Evolutionary conservation across 331 rosid genomes (phyloP).

Genomic region (Erythrophleum ivorense): DNA sequence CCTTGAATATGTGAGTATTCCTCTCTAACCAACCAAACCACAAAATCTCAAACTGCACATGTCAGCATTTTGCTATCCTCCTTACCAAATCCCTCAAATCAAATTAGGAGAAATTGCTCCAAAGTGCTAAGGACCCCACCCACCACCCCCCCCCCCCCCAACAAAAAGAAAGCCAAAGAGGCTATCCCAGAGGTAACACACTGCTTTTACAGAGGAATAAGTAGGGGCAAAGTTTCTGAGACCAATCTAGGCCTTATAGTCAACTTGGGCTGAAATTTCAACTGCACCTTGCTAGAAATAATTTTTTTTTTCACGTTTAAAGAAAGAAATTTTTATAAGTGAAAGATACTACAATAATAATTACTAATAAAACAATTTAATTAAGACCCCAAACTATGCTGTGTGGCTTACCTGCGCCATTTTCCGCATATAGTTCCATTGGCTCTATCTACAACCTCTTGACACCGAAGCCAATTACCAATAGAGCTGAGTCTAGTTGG

Average conservation of each 20-base stretch:
- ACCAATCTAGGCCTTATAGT: not conserved
- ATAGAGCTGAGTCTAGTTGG: constrained; percentile 53
- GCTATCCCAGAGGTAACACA: not conserved
- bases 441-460: constrained; percentile 54
- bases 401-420: constrained; percentile 82
- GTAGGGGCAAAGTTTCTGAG: not conserved
- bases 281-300: constrained; percentile 27
- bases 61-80: not conserved
- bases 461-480: constrained; percentile 95
- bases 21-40: not conserved
- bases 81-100: not conserved
- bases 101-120: not conserved
- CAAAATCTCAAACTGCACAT: not conserved
- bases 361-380: constrained; percentile 14
- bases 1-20: not conserved
- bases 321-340: constrained; percentile 11
- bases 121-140: not conserved
- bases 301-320: not conserved
- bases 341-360: constrained; percentile 23
- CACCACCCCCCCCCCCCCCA: too few species aligned
- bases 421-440: constrained; percentile 77
- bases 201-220: not conserved
- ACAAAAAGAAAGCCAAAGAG: not conserved
- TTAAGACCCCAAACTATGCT: constrained; percentile 12
- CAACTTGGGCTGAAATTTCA: not conserved